A percentile compares a stretch with the other conserved stretches of the same genome.
Conservation (phyloP, 306 rosid species). For the Trifolium pratense region DNA sequence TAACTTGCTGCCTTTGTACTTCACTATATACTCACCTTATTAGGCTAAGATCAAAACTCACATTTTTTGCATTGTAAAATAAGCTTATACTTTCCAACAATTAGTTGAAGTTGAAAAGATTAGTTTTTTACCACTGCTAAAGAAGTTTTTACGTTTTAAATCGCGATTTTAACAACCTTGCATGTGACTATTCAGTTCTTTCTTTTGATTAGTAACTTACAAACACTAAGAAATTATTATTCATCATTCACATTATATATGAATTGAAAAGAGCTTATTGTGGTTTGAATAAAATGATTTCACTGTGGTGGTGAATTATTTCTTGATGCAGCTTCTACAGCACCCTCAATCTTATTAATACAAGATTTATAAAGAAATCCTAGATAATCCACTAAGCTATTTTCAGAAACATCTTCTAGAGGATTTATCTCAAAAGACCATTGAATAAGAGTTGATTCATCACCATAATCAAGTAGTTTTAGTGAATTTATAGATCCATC, state of each 20-base stretch:
- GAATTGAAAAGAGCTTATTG: slow-evolving; percentile 23
- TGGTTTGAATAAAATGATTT: slow-evolving; percentile 21
- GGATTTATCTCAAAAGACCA: slow-evolving; percentile 76
- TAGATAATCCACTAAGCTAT: slow-evolving; percentile 64
- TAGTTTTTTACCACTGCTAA: slow-evolving; percentile 31
- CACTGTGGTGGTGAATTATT: slow-evolving; percentile 37
- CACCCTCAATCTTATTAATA: slow-evolving; percentile 71
- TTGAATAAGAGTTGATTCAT: slow-evolving; percentile 61
- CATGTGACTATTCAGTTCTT: neutral
- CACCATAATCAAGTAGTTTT: slow-evolving; percentile 65
- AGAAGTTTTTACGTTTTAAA: neutral
- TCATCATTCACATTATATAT: neutral
- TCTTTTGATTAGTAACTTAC: neutral
- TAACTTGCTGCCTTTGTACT: slow-evolving; percentile 47
- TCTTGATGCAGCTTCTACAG: slow-evolving; percentile 55
- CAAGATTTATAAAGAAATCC: slow-evolving; percentile 79
- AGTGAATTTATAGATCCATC: slow-evolving; percentile 74
- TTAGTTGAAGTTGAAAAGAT: slow-evolving; percentile 31
- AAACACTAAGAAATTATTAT: neutral
- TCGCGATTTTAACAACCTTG: too few species aligned
- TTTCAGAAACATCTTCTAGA: slow-evolving; percentile 57
- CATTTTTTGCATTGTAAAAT: slow-evolving; percentile 36
- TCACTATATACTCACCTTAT: slow-evolving; percentile 29
- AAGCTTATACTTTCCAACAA: slow-evolving; percentile 9
- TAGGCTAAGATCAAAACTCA: slow-evolving; percentile 26